Evolutionary conservation across 2,329 filamentous ascomycete species (phyloP), one percentile per base, ranked within the genome.

Genomic region (Sporothrix euskadiensis): DNA sequence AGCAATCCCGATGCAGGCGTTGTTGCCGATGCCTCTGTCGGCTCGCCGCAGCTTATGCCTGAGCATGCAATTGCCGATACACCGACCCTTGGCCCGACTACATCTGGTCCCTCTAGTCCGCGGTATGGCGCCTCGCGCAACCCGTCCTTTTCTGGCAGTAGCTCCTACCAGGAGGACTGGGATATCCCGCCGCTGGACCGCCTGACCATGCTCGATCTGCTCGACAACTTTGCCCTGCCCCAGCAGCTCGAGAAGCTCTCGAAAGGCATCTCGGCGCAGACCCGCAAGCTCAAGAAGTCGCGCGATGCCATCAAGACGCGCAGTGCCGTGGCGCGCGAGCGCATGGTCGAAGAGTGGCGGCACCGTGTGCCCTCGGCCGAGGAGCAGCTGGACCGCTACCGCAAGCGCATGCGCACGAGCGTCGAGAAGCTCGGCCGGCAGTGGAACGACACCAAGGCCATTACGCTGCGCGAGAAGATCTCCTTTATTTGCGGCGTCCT

Each of bases 401-500:
- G 91, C 77, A 92, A 90, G 81, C 92, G 92, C 74, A 96, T 98
- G 94, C 91, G 91, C 77, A 87, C 88, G 69, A 94, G 91, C 69
- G 94, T 98, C n/a, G 94, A 98, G 78, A 92, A 93, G 77, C 87
- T 98, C 47, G 92, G 91, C 75, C 89, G 87, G 77, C 90, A 90
- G 79, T 99, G 95, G 94, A 96, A 93, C 80, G 92, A 97, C 79
- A 93, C 92, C 22, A 94, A 94, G 79, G 91, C 90, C 9, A 94
- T 99, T 78, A 98, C 94, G 1, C 83, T 93, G 69, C 90, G 94
- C 74, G 96, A 99, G 84, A 99, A 99, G 86, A 85, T 97, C 68
- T 94, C 95, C 6, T 99, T 99, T 82, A 98, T 99, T 75, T 95
- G 90, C 75, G 96, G 94, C 78, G 94, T 98, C 77, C 89, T 98